Evolutionary conservation across 2,329 filamentous ascomycete species (phyloP).

Genomic region (Rhynchosporium secalis): DNA sequence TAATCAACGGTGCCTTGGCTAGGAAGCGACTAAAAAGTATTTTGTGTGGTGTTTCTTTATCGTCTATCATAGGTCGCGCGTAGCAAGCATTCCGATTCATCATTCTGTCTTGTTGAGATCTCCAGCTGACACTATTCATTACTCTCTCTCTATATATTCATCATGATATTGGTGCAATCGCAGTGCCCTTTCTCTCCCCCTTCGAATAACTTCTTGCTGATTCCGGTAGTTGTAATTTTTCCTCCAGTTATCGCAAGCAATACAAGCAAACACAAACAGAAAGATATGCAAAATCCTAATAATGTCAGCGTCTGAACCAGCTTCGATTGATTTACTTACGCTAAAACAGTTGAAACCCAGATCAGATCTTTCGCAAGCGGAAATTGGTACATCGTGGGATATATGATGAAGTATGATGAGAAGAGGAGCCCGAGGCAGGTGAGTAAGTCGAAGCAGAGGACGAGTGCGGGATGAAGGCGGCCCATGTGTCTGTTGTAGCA

Average conservation of each 20-base stretch:
- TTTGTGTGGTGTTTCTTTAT: too few species aligned
- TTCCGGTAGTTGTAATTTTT: constrained; percentile 6
- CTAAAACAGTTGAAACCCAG: constrained; percentile 11
- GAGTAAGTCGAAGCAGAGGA: constrained; percentile 11
- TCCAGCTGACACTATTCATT: neutral
- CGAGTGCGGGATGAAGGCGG: constrained; percentile 10
- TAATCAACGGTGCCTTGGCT: too few species aligned
- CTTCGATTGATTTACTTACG: neutral
- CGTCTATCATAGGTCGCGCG: too few species aligned
- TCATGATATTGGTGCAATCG: constrained; percentile 8
- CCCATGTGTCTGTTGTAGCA: constrained; percentile 7
- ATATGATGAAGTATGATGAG: constrained; percentile 9
- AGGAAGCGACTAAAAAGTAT: too few species aligned
- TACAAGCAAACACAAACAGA: constrained; percentile 9
- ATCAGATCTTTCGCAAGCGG: constrained; percentile 8
- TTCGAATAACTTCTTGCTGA: constrained; percentile 9
- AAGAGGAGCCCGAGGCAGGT: constrained; percentile 5
- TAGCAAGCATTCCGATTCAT: neutral
- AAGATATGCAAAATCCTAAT: constrained; percentile 8
- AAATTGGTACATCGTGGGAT: constrained; percentile 4
- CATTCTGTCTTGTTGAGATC: neutral
- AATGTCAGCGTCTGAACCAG: neutral
- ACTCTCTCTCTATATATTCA: constrained; percentile 1
- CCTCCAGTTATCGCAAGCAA: constrained; percentile 14
- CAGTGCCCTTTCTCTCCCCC: constrained; percentile 12